Evolutionary conservation across 2,329 filamentous ascomycete species (phyloP), one percentile per base, ranked within the genome.

Genomic region (Exophiala sp.): DNA sequence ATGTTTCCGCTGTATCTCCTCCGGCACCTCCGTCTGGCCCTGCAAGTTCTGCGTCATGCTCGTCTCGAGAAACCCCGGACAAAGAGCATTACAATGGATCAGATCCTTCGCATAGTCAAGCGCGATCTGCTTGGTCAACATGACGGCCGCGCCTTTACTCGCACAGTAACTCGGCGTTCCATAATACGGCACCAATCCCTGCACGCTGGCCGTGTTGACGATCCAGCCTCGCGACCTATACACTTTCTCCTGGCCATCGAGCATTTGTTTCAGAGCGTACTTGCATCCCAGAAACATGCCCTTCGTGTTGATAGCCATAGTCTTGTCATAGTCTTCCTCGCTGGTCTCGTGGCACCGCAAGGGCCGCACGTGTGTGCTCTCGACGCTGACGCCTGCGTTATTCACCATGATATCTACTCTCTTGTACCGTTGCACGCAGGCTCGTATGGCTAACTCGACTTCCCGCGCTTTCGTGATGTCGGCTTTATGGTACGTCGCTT

Each of bases 231-330:
- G 33, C 6, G 51, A 46, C 12, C 39, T 12, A 40, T 57, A 49
- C 3, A 51, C 9, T 36, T 57, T 20, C 1, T 47, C n/a, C 39
- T 62, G 54, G 6, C 52, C 53, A 14, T 61, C 58, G 14, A 62
- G 46, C 55, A 62, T 62, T 33, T 62, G 60, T 33, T 54, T 57
- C 33, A 96, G 85, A 5, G 91, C 90, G 71, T 96, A 89, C 79
- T 96, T 96, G 81, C 85, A 87, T 56, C 91, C 91, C 69, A 84
- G 96, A 89, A 91, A 96, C 18, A 96, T 90, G 43, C 91, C 91
- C 82, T 96, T 96, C 71, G 95, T 90, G 73, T 96, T 96, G 78
- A 96, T 94, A 69, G 84, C 85, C 59, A 95, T 89, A 3, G 91
- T 96, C 62, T 94, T 76, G 66, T 96, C 90, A 90, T 90, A 96